Conservation (phyloP, 2,329 filamentous ascomycete genomes). For the Fusarium sp. region DNA sequence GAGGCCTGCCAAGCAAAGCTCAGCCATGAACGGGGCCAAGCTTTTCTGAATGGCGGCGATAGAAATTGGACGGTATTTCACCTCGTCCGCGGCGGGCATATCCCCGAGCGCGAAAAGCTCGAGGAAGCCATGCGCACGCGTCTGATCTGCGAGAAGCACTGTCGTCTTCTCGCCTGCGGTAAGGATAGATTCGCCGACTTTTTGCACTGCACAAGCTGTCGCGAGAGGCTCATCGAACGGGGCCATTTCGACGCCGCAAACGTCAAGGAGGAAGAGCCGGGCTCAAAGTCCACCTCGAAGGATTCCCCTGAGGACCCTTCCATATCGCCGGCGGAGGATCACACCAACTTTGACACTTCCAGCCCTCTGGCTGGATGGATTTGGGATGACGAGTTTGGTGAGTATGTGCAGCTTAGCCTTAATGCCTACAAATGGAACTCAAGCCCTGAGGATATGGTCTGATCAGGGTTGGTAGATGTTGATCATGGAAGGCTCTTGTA, state of each 20-base stretch:
- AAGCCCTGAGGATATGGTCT: constrained; percentile 20
- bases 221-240: neutral
- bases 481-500: neutral
- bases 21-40: neutral
- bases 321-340: neutral
- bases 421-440: constrained; percentile 11
- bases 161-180: constrained; percentile 11
- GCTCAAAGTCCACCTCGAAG: neutral
- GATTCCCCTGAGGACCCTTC: neutral
- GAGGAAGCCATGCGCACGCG: constrained; percentile 16
- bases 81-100: constrained; percentile 14
- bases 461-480: neutral
- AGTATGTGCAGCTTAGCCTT: constrained; percentile 13
- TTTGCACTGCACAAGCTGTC: constrained; percentile 20
- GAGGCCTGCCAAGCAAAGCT: constrained; percentile 16
- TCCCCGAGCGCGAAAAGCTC: neutral
- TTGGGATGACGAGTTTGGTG: constrained; percentile 6
- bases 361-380: neutral
- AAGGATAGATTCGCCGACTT: neutral
- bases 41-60: neutral
- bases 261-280: neutral
- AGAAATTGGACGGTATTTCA: constrained; percentile 21
- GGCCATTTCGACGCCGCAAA: neutral
- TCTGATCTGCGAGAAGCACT: constrained; percentile 15
- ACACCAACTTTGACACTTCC: neutral